These are phyloP conservation scores for Geosmithia putterillii DNA, from an alignment of 2,329 filamentous ascomycete species.

Conservation along the genomic window DNA sequence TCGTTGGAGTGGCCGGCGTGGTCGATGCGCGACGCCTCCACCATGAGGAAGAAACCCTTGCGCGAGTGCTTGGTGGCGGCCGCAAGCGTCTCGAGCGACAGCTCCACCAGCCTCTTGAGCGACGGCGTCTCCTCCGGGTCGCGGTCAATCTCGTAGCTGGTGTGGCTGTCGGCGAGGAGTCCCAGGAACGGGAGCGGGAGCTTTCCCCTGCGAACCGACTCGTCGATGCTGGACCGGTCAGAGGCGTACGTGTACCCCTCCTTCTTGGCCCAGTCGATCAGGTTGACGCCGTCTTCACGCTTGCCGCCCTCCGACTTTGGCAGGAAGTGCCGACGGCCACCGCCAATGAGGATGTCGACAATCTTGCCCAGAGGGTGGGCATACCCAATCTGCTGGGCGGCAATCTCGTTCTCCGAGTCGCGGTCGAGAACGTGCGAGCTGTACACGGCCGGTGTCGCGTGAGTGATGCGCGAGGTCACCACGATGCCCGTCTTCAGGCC, in stretches of 20 bases:
- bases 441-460: slow-evolving; percentile 11
- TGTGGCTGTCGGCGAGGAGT: slow-evolving; percentile 7
- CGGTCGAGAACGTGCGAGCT: slow-evolving; percentile 10
- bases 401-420: slow-evolving; percentile 12
- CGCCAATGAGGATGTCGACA: slow-evolving; percentile 10
- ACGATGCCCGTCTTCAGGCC: slow-evolving; percentile 11
- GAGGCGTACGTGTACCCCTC: slow-evolving; percentile 9
- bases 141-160: slow-evolving; percentile 11
- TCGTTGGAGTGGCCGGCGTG: slow-evolving; percentile 12
- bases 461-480: slow-evolving; percentile 10
- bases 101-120: slow-evolving; percentile 9
- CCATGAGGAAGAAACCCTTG: slow-evolving; percentile 12
- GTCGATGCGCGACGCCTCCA: slow-evolving; percentile 12
- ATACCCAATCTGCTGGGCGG: slow-evolving; percentile 11
- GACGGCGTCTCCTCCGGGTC: slow-evolving; percentile 8
- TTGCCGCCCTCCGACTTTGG: slow-evolving; percentile 7
- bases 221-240: slow-evolving; percentile 6
- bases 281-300: slow-evolving; percentile 9
- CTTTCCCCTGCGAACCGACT: slow-evolving; percentile 3
- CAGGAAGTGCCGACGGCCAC: slow-evolving; percentile 10
- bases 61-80: slow-evolving; percentile 4
- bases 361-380: slow-evolving; percentile 9
- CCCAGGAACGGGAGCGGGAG: slow-evolving; percentile 10
- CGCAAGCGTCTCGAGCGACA: slow-evolving; percentile 8
- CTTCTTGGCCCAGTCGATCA: slow-evolving; percentile 9